These are phyloP conservation scores for Abrus precatorius DNA, from an alignment of 306 rosid genomes.

Conservation along the genomic window DNA sequence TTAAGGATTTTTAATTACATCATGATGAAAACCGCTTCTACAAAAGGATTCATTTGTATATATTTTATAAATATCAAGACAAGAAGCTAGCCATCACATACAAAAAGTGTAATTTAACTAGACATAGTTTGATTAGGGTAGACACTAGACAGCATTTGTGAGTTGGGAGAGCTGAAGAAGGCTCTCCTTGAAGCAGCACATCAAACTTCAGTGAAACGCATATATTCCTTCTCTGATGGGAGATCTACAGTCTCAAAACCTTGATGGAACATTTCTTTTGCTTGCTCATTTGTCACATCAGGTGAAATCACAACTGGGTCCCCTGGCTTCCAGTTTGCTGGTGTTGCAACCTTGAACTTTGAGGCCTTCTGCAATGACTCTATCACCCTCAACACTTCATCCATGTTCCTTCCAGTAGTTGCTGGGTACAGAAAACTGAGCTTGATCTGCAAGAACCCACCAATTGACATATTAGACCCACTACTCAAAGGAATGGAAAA, in stretches of 20 bases:
- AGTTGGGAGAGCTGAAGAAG: no score
- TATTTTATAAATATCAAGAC: no score
- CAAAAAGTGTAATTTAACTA: no score
- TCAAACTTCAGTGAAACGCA: conserved; percentile 73
- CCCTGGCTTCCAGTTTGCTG: conserved; percentile 81
- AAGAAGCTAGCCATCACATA: no score
- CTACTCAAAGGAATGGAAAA: no score
- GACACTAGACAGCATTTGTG: no score
- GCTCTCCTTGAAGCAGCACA: neutral
- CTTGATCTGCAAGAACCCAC: conserved; percentile 57
- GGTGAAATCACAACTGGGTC: conserved; percentile 67
- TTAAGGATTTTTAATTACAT: no score
- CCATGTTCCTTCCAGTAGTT: conserved; percentile 86
- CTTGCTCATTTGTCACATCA: conserved; percentile 65
- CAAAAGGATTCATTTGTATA: no score
- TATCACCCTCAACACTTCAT: conserved; percentile 83
- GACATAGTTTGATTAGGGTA: no score
- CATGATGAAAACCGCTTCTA: no score
- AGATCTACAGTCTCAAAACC: conserved; percentile 68
- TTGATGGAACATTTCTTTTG: conserved; percentile 67
- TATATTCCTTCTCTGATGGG: conserved; percentile 71
- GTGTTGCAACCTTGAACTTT: conserved; percentile 71
- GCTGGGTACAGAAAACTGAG: conserved; percentile 86
- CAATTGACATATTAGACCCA: conserved; percentile 3
- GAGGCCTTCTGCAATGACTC: conserved; percentile 80